These are phyloP conservation scores for Rhodotorula diobovata DNA, from an alignment of 768 basidiomycete species.

Conservation along the genomic window DNA sequence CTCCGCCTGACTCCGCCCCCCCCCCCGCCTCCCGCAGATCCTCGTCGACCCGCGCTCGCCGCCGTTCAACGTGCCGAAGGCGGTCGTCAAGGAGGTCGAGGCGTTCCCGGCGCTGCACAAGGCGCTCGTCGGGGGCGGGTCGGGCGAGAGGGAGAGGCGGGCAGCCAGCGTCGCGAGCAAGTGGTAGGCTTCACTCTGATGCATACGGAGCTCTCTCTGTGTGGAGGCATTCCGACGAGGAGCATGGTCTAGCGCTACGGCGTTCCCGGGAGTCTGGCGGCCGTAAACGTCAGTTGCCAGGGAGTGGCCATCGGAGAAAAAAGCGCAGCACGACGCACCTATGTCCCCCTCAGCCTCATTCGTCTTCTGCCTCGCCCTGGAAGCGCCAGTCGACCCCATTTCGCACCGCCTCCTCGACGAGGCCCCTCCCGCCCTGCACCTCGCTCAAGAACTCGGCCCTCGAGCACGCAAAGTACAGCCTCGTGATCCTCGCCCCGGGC, in stretches of 20 bases:
- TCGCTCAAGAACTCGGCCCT: background rate
- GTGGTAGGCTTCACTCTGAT: background rate
- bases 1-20: background rate
- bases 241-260: no score
- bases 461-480: conserved; percentile 7
- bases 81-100: background rate
- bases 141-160: background rate
- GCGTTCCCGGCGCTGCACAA: conserved; percentile 22
- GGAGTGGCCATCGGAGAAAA: no score
- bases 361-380: background rate
- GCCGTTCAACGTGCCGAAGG: conserved; percentile 14
- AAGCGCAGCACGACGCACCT: no score
- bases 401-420: background rate
- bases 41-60: conserved; percentile 13
- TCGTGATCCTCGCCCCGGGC: background rate
- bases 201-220: no score
- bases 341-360: no score
- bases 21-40: conserved; percentile 7
- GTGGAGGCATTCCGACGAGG: no score
- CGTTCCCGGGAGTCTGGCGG: no score
- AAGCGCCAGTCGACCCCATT: conserved; percentile 5
- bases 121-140: background rate
- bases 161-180: background rate
- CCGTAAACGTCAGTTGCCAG: no score
- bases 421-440: background rate